Evolutionary conservation across 176 grass and related monocot genomes (phyloP), one percentile per base, ranked within the genome.

Genomic region (Secale cereale): DNA sequence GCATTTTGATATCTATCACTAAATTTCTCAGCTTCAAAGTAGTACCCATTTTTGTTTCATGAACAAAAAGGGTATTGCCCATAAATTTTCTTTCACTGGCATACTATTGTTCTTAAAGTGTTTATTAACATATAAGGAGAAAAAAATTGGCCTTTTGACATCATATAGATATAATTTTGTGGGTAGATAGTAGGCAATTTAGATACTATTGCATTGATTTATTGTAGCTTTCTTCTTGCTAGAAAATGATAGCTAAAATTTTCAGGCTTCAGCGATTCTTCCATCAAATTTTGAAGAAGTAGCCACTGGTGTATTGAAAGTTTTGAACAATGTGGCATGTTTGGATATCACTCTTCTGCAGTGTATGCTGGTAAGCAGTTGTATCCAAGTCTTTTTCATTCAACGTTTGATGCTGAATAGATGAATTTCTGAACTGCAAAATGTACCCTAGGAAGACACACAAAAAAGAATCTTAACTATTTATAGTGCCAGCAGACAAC

Each of bases 231-330:
- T 61, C 59, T 81, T 84, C 10, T 90, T 87, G 63, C 62, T 64
- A 68, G 30, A 79, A 79, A 77, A 63, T 85, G 41, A 64, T 54
- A 63, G 48, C 56, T 84, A 36, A 33, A 50, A 12, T 56, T 89
- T 88, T 92, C 88, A 99, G 97, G 90, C 88, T 82, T 90, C 80
- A 10, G 78, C 84, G 17, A 87, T 99, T 76, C 97, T 99, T 86
- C 97, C 97, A 70, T 99, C 97, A 81, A 99, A 99, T 92, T 99
- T 99, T 92, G 97, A 99, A 92, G 97, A 94, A 92, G 97, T 96
- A 31, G 91, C 97, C 73, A 99, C 94, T 89, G 88, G 97, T 39
- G 93, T 99, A 69, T 85, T 99, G 80, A 99, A 99, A 86, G 88
- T 99, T 94, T 77, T 99, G 86, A 99, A 99, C 86, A 99, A 99